phyloP scores from a whole-genome alignment of 768 basidiomycete species.

The Termitomyces heimii region DNA sequence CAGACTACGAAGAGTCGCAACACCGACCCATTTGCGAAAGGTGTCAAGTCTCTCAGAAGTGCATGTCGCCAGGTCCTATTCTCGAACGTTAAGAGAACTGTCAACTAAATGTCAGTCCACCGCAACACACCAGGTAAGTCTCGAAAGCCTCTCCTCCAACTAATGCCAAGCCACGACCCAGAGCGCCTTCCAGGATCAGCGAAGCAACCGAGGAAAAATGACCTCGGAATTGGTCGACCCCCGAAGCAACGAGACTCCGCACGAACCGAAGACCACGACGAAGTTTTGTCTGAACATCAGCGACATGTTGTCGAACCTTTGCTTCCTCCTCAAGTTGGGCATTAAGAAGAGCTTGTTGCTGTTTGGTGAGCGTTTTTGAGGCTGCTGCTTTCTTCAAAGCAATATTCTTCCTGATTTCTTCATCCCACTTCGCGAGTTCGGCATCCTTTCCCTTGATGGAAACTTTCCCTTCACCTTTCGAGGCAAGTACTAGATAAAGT shows the following conservation, averaged over 20 bases:
- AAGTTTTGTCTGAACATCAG: constrained; percentile 44
- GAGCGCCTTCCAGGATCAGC: constrained; percentile 60
- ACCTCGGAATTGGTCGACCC: constrained; percentile 43
- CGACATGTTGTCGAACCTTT: constrained; percentile 56
- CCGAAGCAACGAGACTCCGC: constrained; percentile 47
- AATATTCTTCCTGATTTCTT: constrained; percentile 81
- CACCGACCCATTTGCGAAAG: constrained; percentile 67
- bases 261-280: constrained; percentile 69
- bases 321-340: constrained; percentile 82
- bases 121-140: constrained; percentile 65
- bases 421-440: constrained; percentile 93
- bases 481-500: constrained; percentile 49
- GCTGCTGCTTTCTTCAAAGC: constrained; percentile 69
- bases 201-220: constrained; percentile 55
- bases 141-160: constrained; percentile 60
- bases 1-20: constrained; percentile 77
- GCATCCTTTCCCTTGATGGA: constrained; percentile 78
- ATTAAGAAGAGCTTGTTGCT: constrained; percentile 78
- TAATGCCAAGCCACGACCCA: constrained; percentile 55
- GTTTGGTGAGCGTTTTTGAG: constrained; percentile 61
- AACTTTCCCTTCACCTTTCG: constrained; percentile 43
- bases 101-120: background rate
- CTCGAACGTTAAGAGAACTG: background rate
- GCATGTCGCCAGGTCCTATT: constrained; percentile 61
- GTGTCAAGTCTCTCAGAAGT: constrained; percentile 71